Base-by-base conservation (phyloP, 2,329 filamentous ascomycete species). In the Apiospora malaysiana region DNA sequence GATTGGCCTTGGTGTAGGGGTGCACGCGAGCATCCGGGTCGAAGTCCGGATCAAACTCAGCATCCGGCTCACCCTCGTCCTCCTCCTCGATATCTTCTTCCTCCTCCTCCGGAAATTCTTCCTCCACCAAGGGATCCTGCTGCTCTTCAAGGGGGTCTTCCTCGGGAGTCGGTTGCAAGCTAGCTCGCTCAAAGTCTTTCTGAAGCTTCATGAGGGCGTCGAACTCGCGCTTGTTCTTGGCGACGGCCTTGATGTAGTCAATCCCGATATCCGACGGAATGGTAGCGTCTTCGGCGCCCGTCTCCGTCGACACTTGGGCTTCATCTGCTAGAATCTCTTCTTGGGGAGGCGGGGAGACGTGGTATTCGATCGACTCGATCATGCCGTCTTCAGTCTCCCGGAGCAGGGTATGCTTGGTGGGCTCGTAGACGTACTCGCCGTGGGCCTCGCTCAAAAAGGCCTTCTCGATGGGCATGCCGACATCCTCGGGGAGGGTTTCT, bases 1-100 rank as follows among this genome's bases (percentile, higher is more conserved):
- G 90, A n/a, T 93, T 94, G 56, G 90, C 85, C 1, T 87, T 80
- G 0, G 94, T 97, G 71, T 94, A 85, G 3, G 91, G 90, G 80
- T 98, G 96, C 25, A 91, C 85, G 23, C 93, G 89, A 9, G 83
- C 82, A 32, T 84, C 79, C 5, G 79, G 70, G 7, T 69, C 71
- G 25, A 81, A 79, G 0, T 71, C 74, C 9, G 77, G 78, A 47
- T 80, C 80, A 14, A 78, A 75, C 69, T 81, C 79, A 21, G 69
- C 74, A 37, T 79, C 78, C 5, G 83, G 73, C 68, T 83, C 79
- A 21, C 80, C 77, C 9, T 77, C 78, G 46, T 79, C 78, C 1
- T 74, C 75, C 3, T 75, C 71, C 1, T 74, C 75, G 2, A 74
- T 71, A 45, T 73, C 69, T n/a, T 77, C 75, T 59, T 79, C 78